Evolutionary conservation across 371 early-diverging fungal species (phyloP), one percentile per base, ranked within the genome.

Genomic region (Apophysomyces ossiformis): DNA sequence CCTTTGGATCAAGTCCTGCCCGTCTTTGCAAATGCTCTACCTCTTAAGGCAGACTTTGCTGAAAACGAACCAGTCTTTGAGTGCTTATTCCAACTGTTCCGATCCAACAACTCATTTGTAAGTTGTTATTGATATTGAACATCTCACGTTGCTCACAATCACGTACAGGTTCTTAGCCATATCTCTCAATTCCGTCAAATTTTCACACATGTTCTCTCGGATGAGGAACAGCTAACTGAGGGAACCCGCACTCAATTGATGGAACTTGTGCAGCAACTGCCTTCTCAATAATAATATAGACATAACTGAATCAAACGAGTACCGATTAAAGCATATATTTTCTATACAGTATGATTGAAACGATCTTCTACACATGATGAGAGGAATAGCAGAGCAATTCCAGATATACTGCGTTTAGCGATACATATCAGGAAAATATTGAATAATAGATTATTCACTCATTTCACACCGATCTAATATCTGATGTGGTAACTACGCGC

Each of bases 31-130:
- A 70, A 71, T 37, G 85, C 85, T 1, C 69, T 96, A 67, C 96
- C 96, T 36, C 73, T 96, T 46, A 87, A 92, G 77, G 81, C 79
- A 26, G 96, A 96, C 72, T 92, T 76, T 71, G 86, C 87, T 66
- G 96, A 95, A 74, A 93, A 94, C 68, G 83, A 86, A 61, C 90
- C 93, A 18, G 92, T 94, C 26, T 93, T 88, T 76, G 78, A 88
- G 46, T 83, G 89, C 37, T 37, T 94, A n/a, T 86, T 88, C 73
- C 67, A 75, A 7, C 76, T 93, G 62, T 85, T 93, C 74, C 87
- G 78, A 21, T 65, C 75, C 36, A 84, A 85, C 69, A 85, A 88
- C 71, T 35, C 83, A 13, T 81, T 76, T 70, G 83, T 87, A 75
- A 75, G 77, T 69, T 8, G 26, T 56, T 41, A 44, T 11, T 7